A percentile compares a stretch with the other conserved stretches of the same genome.
phyloP scores from a whole-genome alignment of 306 rosid genomes.

The Trifolium pratense region DNA sequence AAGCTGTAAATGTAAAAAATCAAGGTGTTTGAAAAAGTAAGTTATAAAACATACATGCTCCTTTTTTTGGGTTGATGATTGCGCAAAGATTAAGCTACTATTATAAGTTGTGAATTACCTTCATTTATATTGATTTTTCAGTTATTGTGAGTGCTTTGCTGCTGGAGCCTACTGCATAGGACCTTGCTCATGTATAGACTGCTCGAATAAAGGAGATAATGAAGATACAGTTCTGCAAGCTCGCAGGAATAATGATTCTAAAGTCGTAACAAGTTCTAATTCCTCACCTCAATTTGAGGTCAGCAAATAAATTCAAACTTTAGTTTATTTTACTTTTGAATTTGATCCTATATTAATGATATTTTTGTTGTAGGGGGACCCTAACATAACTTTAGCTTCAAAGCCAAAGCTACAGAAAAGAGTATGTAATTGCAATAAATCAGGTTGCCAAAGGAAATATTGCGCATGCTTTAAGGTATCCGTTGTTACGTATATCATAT shows the following conservation, averaged over 20 bases:
- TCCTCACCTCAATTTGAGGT: slow-evolving; percentile 52
- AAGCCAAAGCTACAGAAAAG: slow-evolving; percentile 31
- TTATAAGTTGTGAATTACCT: not conserved
- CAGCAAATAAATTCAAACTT: slow-evolving; percentile 20
- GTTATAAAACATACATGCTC: slow-evolving; percentile 40
- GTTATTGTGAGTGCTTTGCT: slow-evolving; percentile 94
- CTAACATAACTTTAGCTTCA: slow-evolving; percentile 41
- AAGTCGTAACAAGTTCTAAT: slow-evolving; percentile 73
- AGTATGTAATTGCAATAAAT: slow-evolving; percentile 96
- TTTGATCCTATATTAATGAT: slow-evolving; percentile 16
- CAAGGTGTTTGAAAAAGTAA: slow-evolving; percentile 95
- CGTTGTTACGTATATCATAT: too few species aligned
- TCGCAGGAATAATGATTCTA: slow-evolving; percentile 78
- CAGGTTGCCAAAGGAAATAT: slow-evolving; percentile 81
- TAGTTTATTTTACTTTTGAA: too few species aligned
- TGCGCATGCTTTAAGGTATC: slow-evolving; percentile 93
- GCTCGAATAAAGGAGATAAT: slow-evolving; percentile 84
- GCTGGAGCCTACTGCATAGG: slow-evolving; percentile 93
- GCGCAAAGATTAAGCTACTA: not conserved
- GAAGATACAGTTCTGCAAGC: slow-evolving; percentile 78
- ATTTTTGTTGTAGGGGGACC: slow-evolving; percentile 65
- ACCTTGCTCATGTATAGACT: slow-evolving; percentile 78
- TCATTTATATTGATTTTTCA: slow-evolving; percentile 41
- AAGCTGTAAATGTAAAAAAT: slow-evolving; percentile 92
- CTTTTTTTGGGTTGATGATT: not conserved